phyloP scores from a whole-genome alignment of 1,284 basidiomycete genomes.

The Coniferiporia sulphurascens region DNA sequence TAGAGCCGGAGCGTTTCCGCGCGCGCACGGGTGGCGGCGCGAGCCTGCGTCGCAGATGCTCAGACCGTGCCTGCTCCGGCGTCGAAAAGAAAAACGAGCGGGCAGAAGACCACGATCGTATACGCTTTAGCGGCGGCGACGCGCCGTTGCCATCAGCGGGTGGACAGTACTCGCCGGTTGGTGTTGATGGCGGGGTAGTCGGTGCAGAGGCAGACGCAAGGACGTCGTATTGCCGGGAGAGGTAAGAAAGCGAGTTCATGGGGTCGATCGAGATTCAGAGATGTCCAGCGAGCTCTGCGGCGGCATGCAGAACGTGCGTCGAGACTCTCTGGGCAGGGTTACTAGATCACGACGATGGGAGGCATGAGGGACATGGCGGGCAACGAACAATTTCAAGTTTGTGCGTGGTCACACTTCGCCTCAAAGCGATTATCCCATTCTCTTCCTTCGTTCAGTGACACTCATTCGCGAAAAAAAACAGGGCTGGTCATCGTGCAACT shows the following conservation, averaged over 20 bases:
- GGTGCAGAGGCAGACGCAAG: conserved; percentile 41
- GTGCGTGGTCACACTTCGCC: too few relatives aligned
- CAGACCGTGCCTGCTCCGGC: conserved; percentile 32
- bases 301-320: too few relatives aligned
- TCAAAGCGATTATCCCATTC: too few relatives aligned
- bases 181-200: conserved; percentile 20
- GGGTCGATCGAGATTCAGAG: not conserved
- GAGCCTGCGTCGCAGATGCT: conserved; percentile 25
- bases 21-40: conserved; percentile 20
- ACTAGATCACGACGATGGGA: not conserved
- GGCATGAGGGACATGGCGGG: not conserved
- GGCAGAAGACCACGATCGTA: conserved; percentile 50
- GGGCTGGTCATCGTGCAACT: too few relatives aligned
- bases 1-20: conserved; percentile 16
- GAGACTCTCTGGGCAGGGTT: not conserved
- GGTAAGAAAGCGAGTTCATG: conserved; percentile 69
- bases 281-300: too few relatives aligned
- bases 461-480: too few relatives aligned
- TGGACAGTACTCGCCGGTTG: conserved; percentile 10
- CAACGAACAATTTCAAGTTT: too few relatives aligned
- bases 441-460: too few relatives aligned
- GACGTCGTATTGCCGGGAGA: conserved; percentile 66
- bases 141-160: conserved; percentile 26
- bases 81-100: conserved; percentile 45
- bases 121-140: conserved; percentile 38